Evolutionary conservation across 805 yeast genomes (phyloP).

Genomic region (Priceomyces carsonii): DNA sequence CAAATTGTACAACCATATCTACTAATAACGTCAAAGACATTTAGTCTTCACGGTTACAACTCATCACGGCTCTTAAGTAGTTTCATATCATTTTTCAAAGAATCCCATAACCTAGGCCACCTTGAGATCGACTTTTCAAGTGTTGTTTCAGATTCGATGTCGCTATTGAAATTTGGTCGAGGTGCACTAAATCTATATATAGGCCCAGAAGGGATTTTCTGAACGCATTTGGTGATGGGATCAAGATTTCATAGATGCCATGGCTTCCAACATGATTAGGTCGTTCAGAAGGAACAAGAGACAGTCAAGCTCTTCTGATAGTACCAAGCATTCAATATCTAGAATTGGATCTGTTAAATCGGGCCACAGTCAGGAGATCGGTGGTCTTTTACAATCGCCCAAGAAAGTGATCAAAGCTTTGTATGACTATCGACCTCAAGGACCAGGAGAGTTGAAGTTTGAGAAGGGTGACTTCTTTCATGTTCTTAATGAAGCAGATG

Average conservation of each 20-base stretch:
- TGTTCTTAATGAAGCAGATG: conserved; percentile 44
- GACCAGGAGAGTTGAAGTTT: conserved; percentile 79
- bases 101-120: too few relatives aligned
- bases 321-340: conserved; percentile 35
- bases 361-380: conserved; percentile 14
- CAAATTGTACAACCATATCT: too few relatives aligned
- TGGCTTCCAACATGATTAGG: conserved; percentile 36
- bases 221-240: too few relatives aligned
- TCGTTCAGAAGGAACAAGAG: conserved; percentile 44
- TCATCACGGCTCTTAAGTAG: too few relatives aligned
- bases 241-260: too few relatives aligned
- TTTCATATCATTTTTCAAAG: too few relatives aligned
- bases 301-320: conserved; percentile 29
- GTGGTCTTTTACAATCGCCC: conserved; percentile 51
- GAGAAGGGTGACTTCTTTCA: conserved; percentile 85
- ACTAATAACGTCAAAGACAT: too few relatives aligned
- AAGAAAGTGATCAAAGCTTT: conserved; percentile 83
- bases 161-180: conserved; percentile 1
- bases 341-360: conserved; percentile 23
- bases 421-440: conserved; percentile 74
- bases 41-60: too few relatives aligned
- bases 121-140: background rate
- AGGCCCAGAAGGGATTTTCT: conserved; percentile 5
- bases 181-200: conserved; percentile 1
- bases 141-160: background rate